Conservation (phyloP, 257 asterid species). For the Solanum sejunctum region DNA sequence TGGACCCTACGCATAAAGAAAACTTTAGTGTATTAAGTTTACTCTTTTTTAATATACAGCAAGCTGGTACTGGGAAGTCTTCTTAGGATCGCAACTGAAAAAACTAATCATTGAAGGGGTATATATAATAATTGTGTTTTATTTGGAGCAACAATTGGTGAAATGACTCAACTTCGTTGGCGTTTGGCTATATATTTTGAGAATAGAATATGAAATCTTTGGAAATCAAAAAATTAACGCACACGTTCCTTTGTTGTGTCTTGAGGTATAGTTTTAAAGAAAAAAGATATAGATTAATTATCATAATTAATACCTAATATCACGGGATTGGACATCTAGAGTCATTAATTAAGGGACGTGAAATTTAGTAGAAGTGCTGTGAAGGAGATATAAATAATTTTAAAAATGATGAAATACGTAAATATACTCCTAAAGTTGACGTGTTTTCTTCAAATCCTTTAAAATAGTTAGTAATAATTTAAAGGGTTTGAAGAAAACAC, state of each 20-base stretch:
- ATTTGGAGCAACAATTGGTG: too few species aligned
- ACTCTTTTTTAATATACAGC: too few species aligned
- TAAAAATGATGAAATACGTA: neutral
- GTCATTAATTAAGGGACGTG: neutral
- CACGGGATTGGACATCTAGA: neutral
- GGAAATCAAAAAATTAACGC: neutral
- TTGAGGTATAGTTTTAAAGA: neutral
- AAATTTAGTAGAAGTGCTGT: neutral
- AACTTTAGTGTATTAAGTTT: too few species aligned
- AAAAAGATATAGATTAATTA: too few species aligned
- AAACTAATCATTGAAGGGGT: neutral
- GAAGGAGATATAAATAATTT: neutral
- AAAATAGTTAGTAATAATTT: neutral
- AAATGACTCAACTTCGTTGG: neutral
- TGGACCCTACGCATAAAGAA: rapidly evolving
- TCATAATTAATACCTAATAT: neutral
- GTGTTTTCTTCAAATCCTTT: neutral
- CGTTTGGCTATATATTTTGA: neutral
- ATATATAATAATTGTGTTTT: neutral
- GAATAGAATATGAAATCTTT: neutral
- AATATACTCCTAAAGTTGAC: neutral
- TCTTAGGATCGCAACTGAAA: neutral
- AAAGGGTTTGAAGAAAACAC: neutral
- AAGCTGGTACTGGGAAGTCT: neutral
- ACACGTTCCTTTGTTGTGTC: neutral